These are phyloP conservation scores for Plasmodium ovale DNA, from an alignment of 169 alveolate species.

Conservation along the genomic window DNA sequence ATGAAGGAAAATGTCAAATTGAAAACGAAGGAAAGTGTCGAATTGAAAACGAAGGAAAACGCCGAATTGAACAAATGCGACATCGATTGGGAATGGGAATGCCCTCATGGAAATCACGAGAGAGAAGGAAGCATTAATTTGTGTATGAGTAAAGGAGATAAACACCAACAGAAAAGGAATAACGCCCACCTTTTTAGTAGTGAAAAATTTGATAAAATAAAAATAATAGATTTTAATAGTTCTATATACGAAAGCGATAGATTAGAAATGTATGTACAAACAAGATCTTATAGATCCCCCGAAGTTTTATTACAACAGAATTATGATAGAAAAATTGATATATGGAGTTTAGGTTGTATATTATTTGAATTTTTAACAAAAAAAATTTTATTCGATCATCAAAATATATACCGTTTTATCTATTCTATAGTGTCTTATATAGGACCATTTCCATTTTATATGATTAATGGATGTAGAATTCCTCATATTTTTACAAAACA, in stretches of 20 bases:
- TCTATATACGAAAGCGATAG: constrained; percentile 95
- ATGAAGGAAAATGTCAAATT: too few species aligned
- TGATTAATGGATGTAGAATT: constrained; percentile 78
- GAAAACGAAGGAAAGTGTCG: too few species aligned
- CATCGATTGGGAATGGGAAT: too few species aligned
- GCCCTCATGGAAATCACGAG: neutral
- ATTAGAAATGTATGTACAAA: constrained; percentile 95
- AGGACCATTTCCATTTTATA: constrained; percentile 87
- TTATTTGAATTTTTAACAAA: constrained; percentile 95
- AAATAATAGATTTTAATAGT: constrained; percentile 98
- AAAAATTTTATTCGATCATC: constrained; percentile 90
- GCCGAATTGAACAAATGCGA: too few species aligned
- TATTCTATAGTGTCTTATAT: constrained; percentile 86
- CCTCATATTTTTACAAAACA: constrained; percentile 75
- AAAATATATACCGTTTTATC: constrained; percentile 86
- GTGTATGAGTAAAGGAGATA: neutral
- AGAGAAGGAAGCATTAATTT: neutral
- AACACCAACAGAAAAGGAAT: neutral
- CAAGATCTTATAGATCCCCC: constrained; percentile 98
- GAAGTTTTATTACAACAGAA: constrained; percentile 97
- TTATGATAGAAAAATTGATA: constrained; percentile 97
- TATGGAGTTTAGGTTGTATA: constrained; percentile 99
- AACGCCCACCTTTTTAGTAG: constrained; percentile 18
- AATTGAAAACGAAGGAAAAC: too few species aligned
- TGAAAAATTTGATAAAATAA: constrained; percentile 84